Base-by-base conservation (phyloP, 164 flowering plant species). In the Aristolochia californica region DNA sequence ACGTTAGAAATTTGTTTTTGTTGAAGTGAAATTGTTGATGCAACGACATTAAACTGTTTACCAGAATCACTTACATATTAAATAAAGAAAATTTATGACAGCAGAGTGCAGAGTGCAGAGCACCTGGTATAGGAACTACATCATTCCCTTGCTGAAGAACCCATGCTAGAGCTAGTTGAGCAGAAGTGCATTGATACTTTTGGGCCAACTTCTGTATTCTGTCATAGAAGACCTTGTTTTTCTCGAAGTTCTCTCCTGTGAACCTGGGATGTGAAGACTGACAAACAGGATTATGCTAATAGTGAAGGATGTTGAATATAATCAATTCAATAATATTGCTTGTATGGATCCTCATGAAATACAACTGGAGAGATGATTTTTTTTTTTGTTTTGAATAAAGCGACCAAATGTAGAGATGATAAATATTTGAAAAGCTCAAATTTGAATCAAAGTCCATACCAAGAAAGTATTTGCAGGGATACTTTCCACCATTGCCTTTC, bases 91-190 rank as follows among this genome's bases (percentile, higher is more conserved):
- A 24, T 26, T 4, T 15, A 28, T 28, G 27, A 27, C 1, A 28
- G 0, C 20, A 27, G 48, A 68, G 24, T 40, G 34, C 12, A 48
- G 16, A 55, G 5, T 20, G 16, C n/a, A 20, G 30, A 62, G 49
- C 17, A 72, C 78, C 78, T 11, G 78, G 74, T 40, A 75, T 72
- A 9, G 78, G 78, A 23, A 66, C 65, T n/a, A 71, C 69, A 20
- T 66, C 73, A 50, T 66, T 65, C 45, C 75, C 78, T 64, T 75
- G 67, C 55, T 69, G 69, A 17, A 63, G 70, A 59, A 75, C 38
- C 75, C 78, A 74, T 26, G 75, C 64, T 43, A 71, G 59, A 20
- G 78, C 71, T 45, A 74, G 70, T 55, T 74, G 75, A 49, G 73
- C 62, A 25, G 73, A 64, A 22, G 65, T 61, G 53, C 75, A 75